Conservation (phyloP, 352 stramenopile genomes). For the Globisporangium cylindrosporum region DNA sequence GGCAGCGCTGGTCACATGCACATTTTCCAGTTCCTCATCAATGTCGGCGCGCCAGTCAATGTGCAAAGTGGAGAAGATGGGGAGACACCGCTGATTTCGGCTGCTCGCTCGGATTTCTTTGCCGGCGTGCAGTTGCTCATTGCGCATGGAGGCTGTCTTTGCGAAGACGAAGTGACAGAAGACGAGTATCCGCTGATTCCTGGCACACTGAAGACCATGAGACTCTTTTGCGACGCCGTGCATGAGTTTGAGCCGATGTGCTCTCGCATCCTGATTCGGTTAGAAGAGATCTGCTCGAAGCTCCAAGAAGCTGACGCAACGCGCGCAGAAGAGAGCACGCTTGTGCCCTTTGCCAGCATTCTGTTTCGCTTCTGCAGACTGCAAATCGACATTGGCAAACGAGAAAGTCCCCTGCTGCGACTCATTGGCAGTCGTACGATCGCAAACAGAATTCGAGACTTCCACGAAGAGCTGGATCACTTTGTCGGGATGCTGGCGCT, state of each 20-base stretch:
- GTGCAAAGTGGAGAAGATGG: neutral
- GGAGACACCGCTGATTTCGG: neutral
- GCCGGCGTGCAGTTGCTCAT: neutral
- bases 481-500: neutral
- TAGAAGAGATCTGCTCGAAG: neutral
- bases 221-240: neutral
- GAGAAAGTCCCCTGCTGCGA: neutral
- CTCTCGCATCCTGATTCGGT: neutral
- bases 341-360: neutral
- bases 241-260: neutral
- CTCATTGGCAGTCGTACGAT: neutral
- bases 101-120: neutral
- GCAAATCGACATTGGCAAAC: neutral
- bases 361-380: conserved; percentile 1
- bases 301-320: neutral
- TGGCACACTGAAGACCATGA: neutral
- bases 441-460: neutral
- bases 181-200: neutral
- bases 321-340: neutral
- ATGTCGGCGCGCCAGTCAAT: neutral
- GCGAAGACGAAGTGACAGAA: neutral
- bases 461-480: neutral
- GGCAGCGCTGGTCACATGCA: neutral
- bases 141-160: neutral
- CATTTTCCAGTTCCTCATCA: neutral